Evolutionary conservation across 768 basidiomycete genomes (phyloP), one percentile per base, ranked within the genome.

Genomic region (Boletus pseudo-olivaceus): DNA sequence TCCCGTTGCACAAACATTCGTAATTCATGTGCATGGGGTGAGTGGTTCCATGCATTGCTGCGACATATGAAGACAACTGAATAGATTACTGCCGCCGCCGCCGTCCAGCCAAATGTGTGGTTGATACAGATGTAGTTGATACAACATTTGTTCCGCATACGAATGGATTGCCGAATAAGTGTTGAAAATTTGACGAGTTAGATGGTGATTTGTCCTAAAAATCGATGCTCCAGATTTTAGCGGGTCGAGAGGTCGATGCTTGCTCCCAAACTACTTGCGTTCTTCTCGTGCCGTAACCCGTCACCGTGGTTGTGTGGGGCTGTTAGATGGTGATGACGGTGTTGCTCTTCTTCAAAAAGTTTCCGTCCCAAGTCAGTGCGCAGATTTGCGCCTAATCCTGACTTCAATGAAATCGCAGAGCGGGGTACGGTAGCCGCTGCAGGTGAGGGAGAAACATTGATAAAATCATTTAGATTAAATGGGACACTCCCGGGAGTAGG

Each of bases 381-480:
- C 42, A 85, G 71, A 54, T 82, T 82, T 39, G 77, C 80, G 56
- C 77, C 77, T 44, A 75, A 66, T 40, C 67, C 65, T 23, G 68
- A 63, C 60, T 62, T 62, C 62, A 64, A 62, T 60, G 49, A 66
- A 26, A 72, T 63, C n/a, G 71, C 57, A 44, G 68, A 65, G 32
- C 62, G 73, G 10, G 63, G 63, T 43, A 69, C 62, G 2, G 66
- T 53, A 14, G 69, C 72, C 15, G 76, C 68, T 12, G 77, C 73
- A 6, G 84, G 83, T 4, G 84, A 83, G 14, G 85, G 85, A 26
- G 87, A 88, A 35, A 84, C 83, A 60, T 89, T 83, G 64, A 88
- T 82, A 65, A 82, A 90, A 53, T 89, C 87, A 58, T 79, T 79
- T 54, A 87, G 74, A 66, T 87, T 85, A 70, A 89, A 87, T 69